phyloP scores from a whole-genome alignment of 352 stramenopile species.

The Elongisporangium undulatum region DNA sequence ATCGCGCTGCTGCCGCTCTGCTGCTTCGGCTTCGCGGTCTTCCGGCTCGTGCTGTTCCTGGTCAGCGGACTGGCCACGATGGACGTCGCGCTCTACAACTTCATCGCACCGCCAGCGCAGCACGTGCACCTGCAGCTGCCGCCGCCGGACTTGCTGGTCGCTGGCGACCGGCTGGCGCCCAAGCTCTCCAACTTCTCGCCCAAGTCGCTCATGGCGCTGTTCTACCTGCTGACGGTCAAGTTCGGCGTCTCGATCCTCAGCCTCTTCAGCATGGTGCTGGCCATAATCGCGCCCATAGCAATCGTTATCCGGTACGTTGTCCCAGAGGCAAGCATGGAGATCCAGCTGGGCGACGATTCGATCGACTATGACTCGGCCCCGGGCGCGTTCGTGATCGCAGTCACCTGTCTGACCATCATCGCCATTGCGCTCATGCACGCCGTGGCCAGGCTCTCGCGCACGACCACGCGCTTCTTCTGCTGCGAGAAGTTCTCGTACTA shows the following conservation, averaged over 20 bases:
- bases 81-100: conserved; percentile 47
- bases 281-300: conserved; percentile 21
- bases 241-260: conserved; percentile 40
- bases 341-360: conserved; percentile 11
- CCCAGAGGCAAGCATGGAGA: conserved; percentile 13
- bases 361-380: conserved; percentile 15
- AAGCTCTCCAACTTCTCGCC: conserved; percentile 50
- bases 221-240: conserved; percentile 67
- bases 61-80: conserved; percentile 42
- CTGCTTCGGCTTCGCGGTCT: conserved; percentile 60
- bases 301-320: conserved; percentile 14
- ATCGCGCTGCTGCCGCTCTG: conserved; percentile 51
- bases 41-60: conserved; percentile 40
- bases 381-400: conserved; percentile 16
- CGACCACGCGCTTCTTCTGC: conserved; percentile 41
- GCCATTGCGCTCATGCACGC: conserved; percentile 49
- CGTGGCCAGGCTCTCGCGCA: conserved; percentile 31
- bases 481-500: conserved; percentile 33
- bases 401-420: conserved; percentile 35
- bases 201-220: conserved; percentile 56
- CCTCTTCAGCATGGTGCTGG: conserved; percentile 19
- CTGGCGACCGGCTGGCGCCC: conserved; percentile 36
- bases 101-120: conserved; percentile 24
- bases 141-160: conserved; percentile 12
- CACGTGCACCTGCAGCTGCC: conserved; percentile 31